phyloP scores from a whole-genome alignment of 176 grass and related monocot genomes.

The Phoenix roebelenii region DNA sequence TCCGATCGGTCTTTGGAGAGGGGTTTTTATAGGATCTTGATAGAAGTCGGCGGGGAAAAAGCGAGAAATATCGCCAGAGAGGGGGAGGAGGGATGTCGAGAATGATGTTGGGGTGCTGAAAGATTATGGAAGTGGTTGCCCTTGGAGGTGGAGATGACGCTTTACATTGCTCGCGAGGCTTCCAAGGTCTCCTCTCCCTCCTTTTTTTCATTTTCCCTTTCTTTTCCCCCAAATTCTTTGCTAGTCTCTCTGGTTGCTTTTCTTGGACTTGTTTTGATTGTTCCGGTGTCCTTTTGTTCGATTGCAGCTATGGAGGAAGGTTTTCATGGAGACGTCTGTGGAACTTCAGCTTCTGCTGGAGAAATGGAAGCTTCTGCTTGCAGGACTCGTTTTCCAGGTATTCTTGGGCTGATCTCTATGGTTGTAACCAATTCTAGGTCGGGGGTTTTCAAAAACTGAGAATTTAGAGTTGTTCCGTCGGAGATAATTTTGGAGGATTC shows the following conservation, averaged over 20 bases:
- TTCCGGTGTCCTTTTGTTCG: neutral
- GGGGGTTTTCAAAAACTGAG: too few species aligned
- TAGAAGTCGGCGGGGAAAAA: conserved; percentile 24
- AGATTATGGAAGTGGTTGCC: conserved; percentile 3
- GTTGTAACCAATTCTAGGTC: too few species aligned
- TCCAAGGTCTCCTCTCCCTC: conserved; percentile 45
- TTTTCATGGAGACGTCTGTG: conserved; percentile 51
- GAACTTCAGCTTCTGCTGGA: conserved; percentile 77
- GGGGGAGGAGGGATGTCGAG: conserved; percentile 8
- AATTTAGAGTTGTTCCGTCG: too few species aligned
- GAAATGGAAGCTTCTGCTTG: conserved; percentile 78
- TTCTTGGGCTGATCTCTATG: neutral
- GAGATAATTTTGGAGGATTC: too few species aligned
- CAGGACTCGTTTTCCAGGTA: conserved; percentile 80
- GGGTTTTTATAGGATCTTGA: neutral
- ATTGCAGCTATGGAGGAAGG: conserved; percentile 57
- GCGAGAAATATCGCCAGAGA: neutral
- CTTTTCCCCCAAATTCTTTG: neutral
- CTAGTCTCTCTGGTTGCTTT: neutral
- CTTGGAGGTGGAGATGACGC: conserved; percentile 32
- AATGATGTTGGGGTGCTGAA: neutral
- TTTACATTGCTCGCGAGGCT: conserved; percentile 56
- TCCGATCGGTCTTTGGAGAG: neutral
- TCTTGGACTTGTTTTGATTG: conserved; percentile 1
- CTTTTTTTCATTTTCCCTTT: neutral